Evolutionary conservation across 305 asterid genomes (phyloP).

Genomic region (Fraxinus greggii): DNA sequence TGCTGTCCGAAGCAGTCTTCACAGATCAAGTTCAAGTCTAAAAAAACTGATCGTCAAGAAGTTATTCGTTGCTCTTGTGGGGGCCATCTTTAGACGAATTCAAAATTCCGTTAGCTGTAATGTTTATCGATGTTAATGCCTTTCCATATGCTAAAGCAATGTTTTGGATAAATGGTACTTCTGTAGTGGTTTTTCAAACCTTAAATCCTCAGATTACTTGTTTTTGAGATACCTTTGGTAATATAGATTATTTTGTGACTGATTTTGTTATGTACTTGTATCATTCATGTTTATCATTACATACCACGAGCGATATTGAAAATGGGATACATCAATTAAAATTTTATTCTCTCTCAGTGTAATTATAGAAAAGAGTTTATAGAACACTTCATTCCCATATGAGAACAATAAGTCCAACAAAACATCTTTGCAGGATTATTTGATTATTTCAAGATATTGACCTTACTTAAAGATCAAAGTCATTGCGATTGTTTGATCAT

Average conservation of each 20-base stretch:
- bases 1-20: conserved; percentile 5
- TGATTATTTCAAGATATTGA: not conserved
- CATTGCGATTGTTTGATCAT: too few species aligned
- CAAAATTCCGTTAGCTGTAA: conserved; percentile 15
- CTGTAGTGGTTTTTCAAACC: not conserved
- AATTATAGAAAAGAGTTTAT: not conserved
- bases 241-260: not conserved
- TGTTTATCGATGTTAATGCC: conserved; percentile 29
- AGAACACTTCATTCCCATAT: not conserved
- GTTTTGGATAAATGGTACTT: conserved; percentile 4
- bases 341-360: not conserved
- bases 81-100: conserved; percentile 10
- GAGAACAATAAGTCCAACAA: not conserved
- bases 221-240: not conserved
- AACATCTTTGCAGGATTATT: not conserved
- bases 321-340: not conserved
- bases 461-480: too few species aligned
- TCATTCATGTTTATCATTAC: not conserved
- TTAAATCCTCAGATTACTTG: conserved; percentile 5
- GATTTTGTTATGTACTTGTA: too few species aligned
- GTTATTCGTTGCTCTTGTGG: conserved; percentile 16
- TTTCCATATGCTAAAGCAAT: conserved; percentile 17
- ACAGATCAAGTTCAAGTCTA: conserved; percentile 14
- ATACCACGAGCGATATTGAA: not conserved
- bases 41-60: conserved; percentile 7